A percentile compares a stretch with the other conserved stretches of the same genome.
Evolutionary conservation across 345 rosid genomes (phyloP).

Genomic region (Eucalyptus dawsonii): DNA sequence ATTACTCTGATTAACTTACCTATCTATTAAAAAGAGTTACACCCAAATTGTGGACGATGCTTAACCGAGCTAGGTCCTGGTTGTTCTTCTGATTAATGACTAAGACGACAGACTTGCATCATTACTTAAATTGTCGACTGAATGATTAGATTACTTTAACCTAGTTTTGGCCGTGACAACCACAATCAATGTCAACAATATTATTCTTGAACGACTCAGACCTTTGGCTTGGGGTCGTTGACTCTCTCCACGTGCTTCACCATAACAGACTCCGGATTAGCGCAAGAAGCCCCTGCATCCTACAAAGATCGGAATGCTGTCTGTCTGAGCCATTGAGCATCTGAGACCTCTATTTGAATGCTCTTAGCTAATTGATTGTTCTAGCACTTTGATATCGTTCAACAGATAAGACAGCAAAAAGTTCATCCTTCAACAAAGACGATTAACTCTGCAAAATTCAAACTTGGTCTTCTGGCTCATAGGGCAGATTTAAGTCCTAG

Average conservation of each 20-base stretch:
- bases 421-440: background rate
- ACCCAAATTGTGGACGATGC: background rate
- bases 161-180: background rate
- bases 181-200: background rate
- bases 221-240: background rate
- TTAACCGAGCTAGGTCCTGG: background rate
- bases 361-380: background rate
- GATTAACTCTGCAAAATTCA: background rate
- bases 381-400: background rate
- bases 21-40: background rate
- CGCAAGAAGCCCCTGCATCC: background rate
- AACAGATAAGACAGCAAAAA: background rate
- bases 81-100: background rate
- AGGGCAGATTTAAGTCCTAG: background rate
- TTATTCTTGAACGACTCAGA: background rate
- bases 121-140: background rate
- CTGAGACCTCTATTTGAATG: background rate
- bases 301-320: background rate
- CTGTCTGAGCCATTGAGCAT: background rate
- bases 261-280: background rate
- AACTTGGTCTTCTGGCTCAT: background rate
- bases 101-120: background rate
- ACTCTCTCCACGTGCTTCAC: background rate
- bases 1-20: background rate
- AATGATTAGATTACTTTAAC: background rate